Evolutionary conservation across 768 basidiomycete species (phyloP), one percentile per base, ranked within the genome.

Genomic region (Boletus rex-veris): DNA sequence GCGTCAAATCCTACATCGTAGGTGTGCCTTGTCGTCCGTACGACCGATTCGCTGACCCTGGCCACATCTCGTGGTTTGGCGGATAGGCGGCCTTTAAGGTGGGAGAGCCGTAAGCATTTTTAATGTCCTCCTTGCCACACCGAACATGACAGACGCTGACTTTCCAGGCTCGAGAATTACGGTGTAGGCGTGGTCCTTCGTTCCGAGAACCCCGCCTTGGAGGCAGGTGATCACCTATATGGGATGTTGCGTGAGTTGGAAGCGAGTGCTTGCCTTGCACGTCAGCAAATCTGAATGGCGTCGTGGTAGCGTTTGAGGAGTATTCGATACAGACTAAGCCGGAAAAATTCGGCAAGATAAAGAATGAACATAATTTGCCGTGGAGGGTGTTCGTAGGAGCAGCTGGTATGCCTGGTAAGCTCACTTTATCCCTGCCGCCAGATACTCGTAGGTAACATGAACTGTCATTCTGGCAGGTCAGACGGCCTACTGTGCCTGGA

Each of bases 401-500:
- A 4, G 53, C 53, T 2, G 53, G 42, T 15, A 44, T 54, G 42
- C 36, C 52, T 30, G 50, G 50, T 55, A 38, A 41, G 54, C 14
- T 18, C 5, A 35, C 26, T 26, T 7, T 26, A 18, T 5, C 15
- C 36, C 28, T 31, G 7, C 10, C 12, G 9, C n/a, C 21, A 16
- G 37, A 30, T 5, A 11, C 16, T 35, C 33, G 33, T 16, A 33
- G 7, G 6, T 11, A 15, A 10, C 36, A 37, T 11, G 33, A 21
- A 33, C 8, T 11, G 15, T 21, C 47, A 5, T 21, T 37, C 14
- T 45, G 30, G 1, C 31, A 50, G 42, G 53, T 26, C 48, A 54
- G 39, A 45, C 52, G 41, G 55, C 43, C 24, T 49, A 54, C 18
- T 45, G 48, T 26, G 56, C 31, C 0, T 55, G 39, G 53, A 55